Conservation (phyloP, 768 basidiomycete genomes). For the Termitomyces sp. region DNA sequence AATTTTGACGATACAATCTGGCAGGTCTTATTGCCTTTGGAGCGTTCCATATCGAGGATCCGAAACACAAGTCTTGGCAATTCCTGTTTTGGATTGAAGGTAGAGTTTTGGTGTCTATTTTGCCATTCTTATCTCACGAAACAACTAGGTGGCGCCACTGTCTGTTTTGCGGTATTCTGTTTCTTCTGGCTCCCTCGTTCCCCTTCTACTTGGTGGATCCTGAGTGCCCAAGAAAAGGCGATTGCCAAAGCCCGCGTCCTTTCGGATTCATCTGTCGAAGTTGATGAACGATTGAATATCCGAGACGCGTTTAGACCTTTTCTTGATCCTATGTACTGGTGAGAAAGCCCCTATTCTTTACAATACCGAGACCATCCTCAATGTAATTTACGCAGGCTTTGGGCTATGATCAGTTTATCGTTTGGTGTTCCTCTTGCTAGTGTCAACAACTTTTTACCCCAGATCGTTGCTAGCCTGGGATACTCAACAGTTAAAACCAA, state of each 20-base stretch:
- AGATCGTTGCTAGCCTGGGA: slow-evolving; percentile 41
- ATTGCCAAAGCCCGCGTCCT: slow-evolving; percentile 40
- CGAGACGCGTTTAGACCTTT: slow-evolving; percentile 42
- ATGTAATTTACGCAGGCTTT: slow-evolving; percentile 24
- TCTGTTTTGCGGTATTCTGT: slow-evolving; percentile 41
- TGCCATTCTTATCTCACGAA: not conserved
- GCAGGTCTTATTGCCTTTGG: slow-evolving; percentile 46
- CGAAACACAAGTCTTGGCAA: slow-evolving; percentile 45
- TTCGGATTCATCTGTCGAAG: slow-evolving; percentile 39
- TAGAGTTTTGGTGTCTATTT: slow-evolving; percentile 2
- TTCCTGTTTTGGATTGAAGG: slow-evolving; percentile 54
- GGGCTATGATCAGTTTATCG: slow-evolving; percentile 42
- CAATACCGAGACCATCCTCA: not conserved
- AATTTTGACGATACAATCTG: not conserved
- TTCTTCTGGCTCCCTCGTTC: slow-evolving; percentile 43
- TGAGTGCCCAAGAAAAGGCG: slow-evolving; percentile 35
- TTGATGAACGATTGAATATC: slow-evolving; percentile 37
- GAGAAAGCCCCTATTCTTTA: not conserved
- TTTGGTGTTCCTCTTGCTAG: slow-evolving; percentile 46
- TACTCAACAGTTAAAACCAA: slow-evolving; percentile 50
- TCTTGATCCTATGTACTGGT: slow-evolving; percentile 42
- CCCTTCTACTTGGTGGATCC: slow-evolving; percentile 35
- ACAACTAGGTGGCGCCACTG: slow-evolving; percentile 32
- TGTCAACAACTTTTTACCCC: slow-evolving; percentile 52
- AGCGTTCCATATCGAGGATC: slow-evolving; percentile 43